Percentiles rank a stretch among this genome's conserved stretches.
Evolutionary conservation across 306 rosid genomes (phyloP).

Genomic region (Malus domestica): DNA sequence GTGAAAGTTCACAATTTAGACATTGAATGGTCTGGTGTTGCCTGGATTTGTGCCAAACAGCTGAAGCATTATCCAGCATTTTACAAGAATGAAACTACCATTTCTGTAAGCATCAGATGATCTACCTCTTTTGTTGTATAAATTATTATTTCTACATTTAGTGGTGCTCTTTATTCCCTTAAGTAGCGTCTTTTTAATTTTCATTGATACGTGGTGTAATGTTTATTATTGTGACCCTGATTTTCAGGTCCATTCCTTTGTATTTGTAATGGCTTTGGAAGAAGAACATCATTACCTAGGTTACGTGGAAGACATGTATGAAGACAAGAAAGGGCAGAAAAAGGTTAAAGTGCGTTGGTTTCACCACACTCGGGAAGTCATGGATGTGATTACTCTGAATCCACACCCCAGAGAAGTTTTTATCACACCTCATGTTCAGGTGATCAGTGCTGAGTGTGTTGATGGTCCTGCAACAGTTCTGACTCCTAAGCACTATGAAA

Average conservation of each 20-base stretch:
- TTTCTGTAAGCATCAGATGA: slow-evolving; percentile 42
- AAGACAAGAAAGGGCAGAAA: slow-evolving; percentile 66
- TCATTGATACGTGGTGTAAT: slow-evolving; percentile 4
- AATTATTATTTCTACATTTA: background rate
- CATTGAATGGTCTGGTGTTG: slow-evolving; percentile 64
- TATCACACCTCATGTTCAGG: slow-evolving; percentile 78
- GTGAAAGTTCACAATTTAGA: slow-evolving; percentile 50
- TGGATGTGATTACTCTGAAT: slow-evolving; percentile 40
- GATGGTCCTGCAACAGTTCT: slow-evolving; percentile 72
- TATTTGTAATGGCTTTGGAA: slow-evolving; percentile 55
- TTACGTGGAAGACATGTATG: slow-evolving; percentile 88
- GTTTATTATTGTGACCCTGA: background rate
- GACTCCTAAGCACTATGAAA: slow-evolving; percentile 71
- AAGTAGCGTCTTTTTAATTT: background rate
- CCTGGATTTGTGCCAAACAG: slow-evolving; percentile 71
- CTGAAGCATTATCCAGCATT: slow-evolving; percentile 73
- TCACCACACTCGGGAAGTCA: slow-evolving; percentile 58
- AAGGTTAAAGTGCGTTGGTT: slow-evolving; percentile 82
- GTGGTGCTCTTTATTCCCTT: background rate
- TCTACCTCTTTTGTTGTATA: too few species aligned
- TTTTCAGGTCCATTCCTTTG: slow-evolving; percentile 75
- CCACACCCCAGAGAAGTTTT: slow-evolving; percentile 68
- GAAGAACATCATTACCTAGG: slow-evolving; percentile 61
- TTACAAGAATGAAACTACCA: slow-evolving; percentile 44
- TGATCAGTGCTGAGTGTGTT: slow-evolving; percentile 71